phyloP scores from a whole-genome alignment of 306 rosid species.

The Prunus mongolica region DNA sequence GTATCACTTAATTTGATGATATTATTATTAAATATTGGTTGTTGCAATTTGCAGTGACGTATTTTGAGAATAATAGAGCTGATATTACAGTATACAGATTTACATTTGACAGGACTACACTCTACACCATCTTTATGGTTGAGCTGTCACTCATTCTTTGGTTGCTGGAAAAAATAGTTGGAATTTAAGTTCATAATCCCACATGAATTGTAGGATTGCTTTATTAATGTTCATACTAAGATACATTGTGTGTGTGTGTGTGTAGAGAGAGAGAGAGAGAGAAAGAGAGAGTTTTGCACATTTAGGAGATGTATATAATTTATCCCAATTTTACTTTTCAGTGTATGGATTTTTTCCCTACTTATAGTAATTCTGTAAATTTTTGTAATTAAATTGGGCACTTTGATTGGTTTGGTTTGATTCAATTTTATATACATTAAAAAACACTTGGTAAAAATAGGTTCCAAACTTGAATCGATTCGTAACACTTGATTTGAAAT shows the following conservation, averaged over 20 bases:
- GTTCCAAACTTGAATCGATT: too few species aligned
- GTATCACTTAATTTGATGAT: too few species aligned
- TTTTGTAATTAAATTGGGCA: too few species aligned
- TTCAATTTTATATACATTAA: too few species aligned
- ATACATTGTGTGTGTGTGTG: too few species aligned
- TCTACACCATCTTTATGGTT: conserved; percentile 74
- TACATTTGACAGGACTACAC: conserved; percentile 68
- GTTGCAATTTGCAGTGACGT: conserved; percentile 48
- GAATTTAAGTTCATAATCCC: conserved; percentile 7
- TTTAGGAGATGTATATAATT: not conserved
- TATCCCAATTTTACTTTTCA: not conserved
- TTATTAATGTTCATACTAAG: not conserved
- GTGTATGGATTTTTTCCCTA: not conserved
- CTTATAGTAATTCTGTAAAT: not conserved
- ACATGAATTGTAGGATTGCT: too few species aligned
- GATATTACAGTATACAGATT: conserved; percentile 77
- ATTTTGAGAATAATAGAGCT: conserved; percentile 79
- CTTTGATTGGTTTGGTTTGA: too few species aligned
- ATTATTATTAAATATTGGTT: too few species aligned
- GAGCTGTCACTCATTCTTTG: conserved; percentile 77
- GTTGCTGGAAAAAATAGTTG: conserved; percentile 80
- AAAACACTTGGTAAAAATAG: too few species aligned
- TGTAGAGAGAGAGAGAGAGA: not conserved
- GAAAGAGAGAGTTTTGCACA: not conserved
- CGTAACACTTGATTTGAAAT: too few species aligned